A percentile compares a stretch with the other conserved stretches of the same genome.
Conservation (phyloP, 2,329 filamentous ascomycete genomes). For the Rosellinia necatrix region DNA sequence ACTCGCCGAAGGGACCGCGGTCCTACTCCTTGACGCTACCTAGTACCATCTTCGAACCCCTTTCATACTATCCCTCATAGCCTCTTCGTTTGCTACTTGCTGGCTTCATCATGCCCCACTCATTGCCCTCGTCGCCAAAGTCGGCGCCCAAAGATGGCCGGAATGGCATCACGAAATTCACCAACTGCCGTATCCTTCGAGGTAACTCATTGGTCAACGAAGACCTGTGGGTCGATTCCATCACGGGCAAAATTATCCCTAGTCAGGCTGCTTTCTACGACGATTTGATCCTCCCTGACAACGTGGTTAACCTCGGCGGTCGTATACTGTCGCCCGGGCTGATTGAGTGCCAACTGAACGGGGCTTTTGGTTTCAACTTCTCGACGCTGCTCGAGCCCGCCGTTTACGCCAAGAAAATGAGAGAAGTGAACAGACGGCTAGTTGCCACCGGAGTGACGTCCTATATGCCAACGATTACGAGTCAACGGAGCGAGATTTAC, state of each 20-base stretch:
- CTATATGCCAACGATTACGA: slow-evolving; percentile 84
- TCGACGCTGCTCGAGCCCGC: slow-evolving; percentile 71
- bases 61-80: slow-evolving; percentile 3
- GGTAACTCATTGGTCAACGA: slow-evolving; percentile 69
- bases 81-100: neutral
- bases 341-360: slow-evolving; percentile 91
- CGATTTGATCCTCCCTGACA: slow-evolving; percentile 70
- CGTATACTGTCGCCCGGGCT: slow-evolving; percentile 85
- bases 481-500: slow-evolving; percentile 80
- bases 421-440: slow-evolving; percentile 71
- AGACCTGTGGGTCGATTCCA: slow-evolving; percentile 87
- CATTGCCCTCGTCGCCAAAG: slow-evolving; percentile 47
- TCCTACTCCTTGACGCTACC: slow-evolving; percentile 40
- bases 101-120: slow-evolving; percentile 39
- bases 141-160: slow-evolving; percentile 52
- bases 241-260: slow-evolving; percentile 79
- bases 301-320: slow-evolving; percentile 77
- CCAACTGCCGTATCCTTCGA: slow-evolving; percentile 80
- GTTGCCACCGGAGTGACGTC: slow-evolving; percentile 83
- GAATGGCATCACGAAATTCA: slow-evolving; percentile 77
- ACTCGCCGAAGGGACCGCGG: slow-evolving; percentile 37
- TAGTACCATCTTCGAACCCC: slow-evolving; percentile 27
- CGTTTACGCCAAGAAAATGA: slow-evolving; percentile 73
- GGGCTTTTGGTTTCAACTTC: slow-evolving; percentile 92
- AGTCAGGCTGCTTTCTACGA: slow-evolving; percentile 72